Evolutionary conservation across 2,329 filamentous ascomycete genomes (phyloP).

Genomic region (Trichoderma oligosporum): DNA sequence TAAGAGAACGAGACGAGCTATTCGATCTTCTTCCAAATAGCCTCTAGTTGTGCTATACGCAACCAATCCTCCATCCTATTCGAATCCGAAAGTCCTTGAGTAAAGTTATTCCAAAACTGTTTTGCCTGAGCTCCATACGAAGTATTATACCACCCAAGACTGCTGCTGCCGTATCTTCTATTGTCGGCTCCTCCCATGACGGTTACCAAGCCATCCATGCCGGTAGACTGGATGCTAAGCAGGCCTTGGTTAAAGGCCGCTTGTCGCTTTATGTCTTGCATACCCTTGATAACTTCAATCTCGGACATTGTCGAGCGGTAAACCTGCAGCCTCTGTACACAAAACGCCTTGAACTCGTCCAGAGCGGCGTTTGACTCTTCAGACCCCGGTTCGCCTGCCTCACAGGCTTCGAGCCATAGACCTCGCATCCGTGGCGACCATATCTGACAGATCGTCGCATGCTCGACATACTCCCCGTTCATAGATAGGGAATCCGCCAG

Average conservation of each 20-base stretch:
- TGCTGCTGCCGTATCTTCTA: neutral
- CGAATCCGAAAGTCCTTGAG: neutral
- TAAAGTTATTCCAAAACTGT: neutral
- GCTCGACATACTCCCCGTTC: slow-evolving; percentile 25
- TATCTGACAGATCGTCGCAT: slow-evolving; percentile 32
- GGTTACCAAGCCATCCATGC: neutral
- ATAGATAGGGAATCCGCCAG: slow-evolving; percentile 28
- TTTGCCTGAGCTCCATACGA: neutral
- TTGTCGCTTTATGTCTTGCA: neutral
- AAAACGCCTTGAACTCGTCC: slow-evolving; percentile 22
- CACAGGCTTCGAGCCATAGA: slow-evolving; percentile 31
- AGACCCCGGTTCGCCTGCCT: slow-evolving; percentile 25
- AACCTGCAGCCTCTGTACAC: neutral
- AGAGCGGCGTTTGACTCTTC: slow-evolving; percentile 26
- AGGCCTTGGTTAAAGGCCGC: neutral
- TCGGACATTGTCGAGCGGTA: neutral
- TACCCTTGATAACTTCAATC: neutral
- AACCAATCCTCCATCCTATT: slow-evolving; percentile 1
- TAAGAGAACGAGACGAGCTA: neutral
- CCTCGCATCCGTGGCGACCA: slow-evolving; percentile 39
- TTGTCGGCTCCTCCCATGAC: neutral
- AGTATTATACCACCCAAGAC: slow-evolving; percentile 6
- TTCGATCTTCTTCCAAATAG: slow-evolving; percentile 11
- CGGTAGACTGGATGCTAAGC: slow-evolving; percentile 1
- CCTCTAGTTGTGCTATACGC: slow-evolving; percentile 4